Conservation (phyloP, 495 filamentous ascomycete species). For the Lasiosphaeriaceae sp. region DNA sequence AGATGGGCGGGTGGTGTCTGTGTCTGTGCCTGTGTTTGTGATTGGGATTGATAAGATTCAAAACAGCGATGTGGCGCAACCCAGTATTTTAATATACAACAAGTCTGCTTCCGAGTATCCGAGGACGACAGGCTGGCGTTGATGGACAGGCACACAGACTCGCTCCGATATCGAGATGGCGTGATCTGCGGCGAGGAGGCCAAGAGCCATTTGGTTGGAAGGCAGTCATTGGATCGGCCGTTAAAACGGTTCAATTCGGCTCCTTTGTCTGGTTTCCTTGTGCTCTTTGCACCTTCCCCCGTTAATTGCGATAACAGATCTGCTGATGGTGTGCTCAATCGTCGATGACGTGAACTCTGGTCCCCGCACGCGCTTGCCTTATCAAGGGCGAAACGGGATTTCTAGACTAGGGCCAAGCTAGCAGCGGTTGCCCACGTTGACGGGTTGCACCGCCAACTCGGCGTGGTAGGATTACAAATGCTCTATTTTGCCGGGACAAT, state of each 20-base stretch:
- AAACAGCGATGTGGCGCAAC: background rate
- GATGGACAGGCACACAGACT: background rate
- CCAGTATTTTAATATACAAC: background rate
- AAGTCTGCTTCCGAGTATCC: background rate
- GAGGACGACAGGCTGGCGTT: background rate
- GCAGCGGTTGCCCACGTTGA: background rate
- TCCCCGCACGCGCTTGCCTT: background rate
- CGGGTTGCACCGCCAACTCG: too few relatives aligned
- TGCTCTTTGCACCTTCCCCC: background rate
- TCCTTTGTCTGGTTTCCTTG: background rate
- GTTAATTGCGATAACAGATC: slow-evolving; percentile 17
- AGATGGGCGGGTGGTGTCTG: background rate
- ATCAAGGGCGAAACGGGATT: background rate
- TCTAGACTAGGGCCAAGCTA: background rate
- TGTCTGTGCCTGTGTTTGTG: background rate
- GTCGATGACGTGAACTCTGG: slow-evolving; percentile 14
- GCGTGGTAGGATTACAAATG: too few relatives aligned
- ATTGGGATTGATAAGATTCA: background rate
- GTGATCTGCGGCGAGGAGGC: too few relatives aligned
- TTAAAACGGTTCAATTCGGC: background rate
- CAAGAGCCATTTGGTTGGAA: too few relatives aligned
- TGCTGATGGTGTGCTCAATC: slow-evolving; percentile 22
- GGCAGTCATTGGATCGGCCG: background rate
- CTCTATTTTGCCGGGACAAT: too few relatives aligned
- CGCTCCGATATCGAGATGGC: too few relatives aligned